Evolutionary conservation across 345 rosid species (phyloP), one percentile per base, ranked within the genome.

Genomic region (Gossypium raimondii): DNA sequence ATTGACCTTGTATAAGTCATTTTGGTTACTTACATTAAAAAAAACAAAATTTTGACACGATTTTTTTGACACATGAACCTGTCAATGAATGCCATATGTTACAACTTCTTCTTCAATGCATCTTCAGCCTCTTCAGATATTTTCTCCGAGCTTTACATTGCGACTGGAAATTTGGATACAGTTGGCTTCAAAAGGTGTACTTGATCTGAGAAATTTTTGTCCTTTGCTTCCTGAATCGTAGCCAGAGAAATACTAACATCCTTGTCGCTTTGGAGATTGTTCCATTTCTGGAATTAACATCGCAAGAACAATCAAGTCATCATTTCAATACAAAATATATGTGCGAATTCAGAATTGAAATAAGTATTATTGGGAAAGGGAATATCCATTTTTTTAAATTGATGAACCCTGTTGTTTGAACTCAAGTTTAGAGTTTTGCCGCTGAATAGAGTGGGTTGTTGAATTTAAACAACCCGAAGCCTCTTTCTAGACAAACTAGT

Each of bases 191-290:
- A 80, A 90, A 94, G 11, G 91, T 87, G 71, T 89, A 89, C 77
- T 93, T 98, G 27, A 93, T 91, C 87, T 93, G 98, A 61, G 98
- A 88, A 68, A 93, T 88, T 75, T 75, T 89, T 79, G 50, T 91
- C 98, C 74, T 91, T 94, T 2, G 97, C 92, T 83, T 93, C 98
- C 74, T 94, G 90, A 73, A 94, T 91, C 7, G 97, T 85, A 0
- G 97, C 88, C 89, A 11, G 89, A 84, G 2, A 90, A 81, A 75
- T 82, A 77, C 81, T 88, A 8, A 74, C 74, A 80, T 85, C 91
- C 62, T 81, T 82, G 6, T 24, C 64, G 71, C 27, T 9, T 62
- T n/a, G 50, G 76, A 62, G 60, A 73, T 62, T 48, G 45, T 62
- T 48, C 70, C 76, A 62, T 62, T 50, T 50, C 51, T 17, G 38